These are phyloP conservation scores for Phlyctochytrium bullatum DNA, from an alignment of 192 early-diverging fungal species.

Conservation along the genomic window DNA sequence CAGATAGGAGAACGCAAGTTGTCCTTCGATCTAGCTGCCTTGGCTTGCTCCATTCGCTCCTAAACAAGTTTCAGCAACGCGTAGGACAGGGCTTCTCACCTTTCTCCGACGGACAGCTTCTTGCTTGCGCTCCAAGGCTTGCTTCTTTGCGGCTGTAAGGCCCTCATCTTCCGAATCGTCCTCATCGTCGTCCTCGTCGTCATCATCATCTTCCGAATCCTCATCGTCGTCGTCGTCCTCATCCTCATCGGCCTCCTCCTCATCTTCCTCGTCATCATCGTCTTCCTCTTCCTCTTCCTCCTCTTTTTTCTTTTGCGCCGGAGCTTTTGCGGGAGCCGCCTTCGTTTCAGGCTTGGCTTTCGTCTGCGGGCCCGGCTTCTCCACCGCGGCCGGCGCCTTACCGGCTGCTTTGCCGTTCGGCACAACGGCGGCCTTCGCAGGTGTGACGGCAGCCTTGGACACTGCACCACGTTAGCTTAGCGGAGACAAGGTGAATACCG, in stretches of 20 bases:
- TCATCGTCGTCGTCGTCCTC: slow-evolving; percentile 23
- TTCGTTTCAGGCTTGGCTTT: slow-evolving; percentile 5
- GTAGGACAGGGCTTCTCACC: slow-evolving; percentile 12
- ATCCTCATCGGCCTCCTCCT: slow-evolving; percentile 27
- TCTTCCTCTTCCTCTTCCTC: slow-evolving; percentile 31
- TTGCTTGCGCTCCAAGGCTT: slow-evolving; percentile 67
- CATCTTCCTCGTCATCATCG: slow-evolving; percentile 29
- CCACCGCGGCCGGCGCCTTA: slow-evolving; percentile 3
- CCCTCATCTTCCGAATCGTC: slow-evolving; percentile 53
- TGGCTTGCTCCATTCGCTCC: slow-evolving; percentile 68
- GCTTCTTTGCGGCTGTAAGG: slow-evolving; percentile 60
- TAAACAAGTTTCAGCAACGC: neutral
- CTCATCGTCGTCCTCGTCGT: slow-evolving; percentile 38
- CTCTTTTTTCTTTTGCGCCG: slow-evolving; percentile 19
- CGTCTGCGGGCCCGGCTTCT: neutral
- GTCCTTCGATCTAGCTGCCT: slow-evolving; percentile 81
- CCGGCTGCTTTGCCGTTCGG: slow-evolving; percentile 7
- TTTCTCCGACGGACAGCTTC: slow-evolving; percentile 74
- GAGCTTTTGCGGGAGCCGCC: neutral
- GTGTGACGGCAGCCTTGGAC: slow-evolving; percentile 1
- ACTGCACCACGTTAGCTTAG: neutral
- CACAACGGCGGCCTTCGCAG: slow-evolving; percentile 12
- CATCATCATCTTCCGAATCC: slow-evolving; percentile 23
- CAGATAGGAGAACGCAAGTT: slow-evolving; percentile 96
- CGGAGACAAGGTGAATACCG: slow-evolving; percentile 1